These are phyloP conservation scores for Themeda triandra DNA, from an alignment of 176 grass and related monocot species.

Conservation along the genomic window DNA sequence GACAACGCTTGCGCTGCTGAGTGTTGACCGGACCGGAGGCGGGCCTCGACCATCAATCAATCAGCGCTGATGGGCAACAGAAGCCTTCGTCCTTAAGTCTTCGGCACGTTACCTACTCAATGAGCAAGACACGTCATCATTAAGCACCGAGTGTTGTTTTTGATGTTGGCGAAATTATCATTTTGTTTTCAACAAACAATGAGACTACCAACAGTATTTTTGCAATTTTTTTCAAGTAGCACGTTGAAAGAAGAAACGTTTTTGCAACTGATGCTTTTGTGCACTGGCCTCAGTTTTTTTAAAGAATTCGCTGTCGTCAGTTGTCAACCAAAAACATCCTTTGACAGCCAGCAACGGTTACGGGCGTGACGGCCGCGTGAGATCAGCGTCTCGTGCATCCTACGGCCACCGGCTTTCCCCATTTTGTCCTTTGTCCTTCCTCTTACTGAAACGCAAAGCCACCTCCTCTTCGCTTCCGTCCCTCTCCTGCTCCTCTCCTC, in stretches of 20 bases:
- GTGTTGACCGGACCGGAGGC: neutral
- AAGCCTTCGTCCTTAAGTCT: neutral
- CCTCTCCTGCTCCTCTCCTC: neutral
- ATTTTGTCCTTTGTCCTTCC: constrained; percentile 9
- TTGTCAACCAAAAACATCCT: neutral
- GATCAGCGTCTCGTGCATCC: constrained; percentile 8
- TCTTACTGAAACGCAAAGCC: neutral
- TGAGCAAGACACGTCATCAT: neutral
- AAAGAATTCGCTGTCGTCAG: too few species aligned
- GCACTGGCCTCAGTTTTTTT: neutral
- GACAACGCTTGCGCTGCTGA: constrained; percentile 12
- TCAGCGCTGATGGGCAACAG: neutral
- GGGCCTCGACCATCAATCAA: neutral
- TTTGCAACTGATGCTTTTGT: neutral
- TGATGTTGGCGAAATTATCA: neutral
- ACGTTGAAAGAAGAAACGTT: neutral
- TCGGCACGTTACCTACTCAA: neutral
- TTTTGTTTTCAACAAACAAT: neutral
- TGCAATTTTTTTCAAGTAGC: neutral
- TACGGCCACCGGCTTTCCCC: neutral
- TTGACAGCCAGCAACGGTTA: neutral
- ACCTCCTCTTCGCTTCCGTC: neutral
- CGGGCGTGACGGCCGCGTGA: neutral
- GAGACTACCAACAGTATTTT: neutral
- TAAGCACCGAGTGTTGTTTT: neutral